These are phyloP conservation scores for Dalbergia cultrata DNA, from an alignment of 306 rosid species.

Conservation along the genomic window DNA sequence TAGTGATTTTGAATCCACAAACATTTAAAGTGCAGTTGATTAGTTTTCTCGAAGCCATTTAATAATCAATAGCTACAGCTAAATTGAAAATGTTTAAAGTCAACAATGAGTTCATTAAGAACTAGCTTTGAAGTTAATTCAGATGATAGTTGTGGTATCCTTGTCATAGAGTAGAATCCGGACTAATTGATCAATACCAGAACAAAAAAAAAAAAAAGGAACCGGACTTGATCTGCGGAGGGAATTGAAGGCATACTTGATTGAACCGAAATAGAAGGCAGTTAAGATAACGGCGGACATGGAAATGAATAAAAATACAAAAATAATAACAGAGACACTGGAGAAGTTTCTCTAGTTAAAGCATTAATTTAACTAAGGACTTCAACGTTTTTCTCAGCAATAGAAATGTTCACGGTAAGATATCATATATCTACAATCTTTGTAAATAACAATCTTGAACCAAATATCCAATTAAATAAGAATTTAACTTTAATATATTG, in stretches of 20 bases:
- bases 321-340: background rate
- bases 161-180: conserved; percentile 19
- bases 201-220: no score
- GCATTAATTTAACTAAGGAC: no score
- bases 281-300: background rate
- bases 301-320: background rate
- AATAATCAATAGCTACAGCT: background rate
- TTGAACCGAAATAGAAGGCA: background rate
- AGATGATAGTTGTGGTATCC: conserved; percentile 28
- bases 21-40: background rate
- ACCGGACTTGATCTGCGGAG: conserved; percentile 48
- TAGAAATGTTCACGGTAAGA: no score
- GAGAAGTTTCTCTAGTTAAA: no score
- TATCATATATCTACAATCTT: no score
- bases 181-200: background rate
- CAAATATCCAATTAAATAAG: no score
- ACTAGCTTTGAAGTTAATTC: conserved; percentile 13
- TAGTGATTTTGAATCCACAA: background rate
- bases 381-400: no score
- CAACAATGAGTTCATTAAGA: background rate
- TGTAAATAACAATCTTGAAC: no score
- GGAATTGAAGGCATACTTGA: background rate
- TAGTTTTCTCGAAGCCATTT: conserved; percentile 10
- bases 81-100: conserved; percentile 8
- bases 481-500: no score